Conservation (phyloP, 2,329 filamentous ascomycete species). For the Alternaria sp. region DNA sequence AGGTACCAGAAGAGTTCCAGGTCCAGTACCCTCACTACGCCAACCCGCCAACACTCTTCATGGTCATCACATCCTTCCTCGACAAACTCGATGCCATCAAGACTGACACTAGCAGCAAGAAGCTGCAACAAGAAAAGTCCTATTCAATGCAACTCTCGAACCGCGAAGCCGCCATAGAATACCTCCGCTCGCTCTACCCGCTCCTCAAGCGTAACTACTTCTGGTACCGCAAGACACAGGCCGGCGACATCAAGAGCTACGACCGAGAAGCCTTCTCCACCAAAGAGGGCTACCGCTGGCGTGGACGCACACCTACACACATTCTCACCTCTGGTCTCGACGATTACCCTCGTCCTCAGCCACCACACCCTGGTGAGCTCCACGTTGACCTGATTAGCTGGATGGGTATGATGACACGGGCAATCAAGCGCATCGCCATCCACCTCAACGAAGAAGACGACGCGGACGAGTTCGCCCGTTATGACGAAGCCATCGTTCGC, state of each 20-base stretch:
- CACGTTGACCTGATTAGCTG: conserved; percentile 94
- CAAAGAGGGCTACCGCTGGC: conserved; percentile 96
- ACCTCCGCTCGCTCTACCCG: conserved; percentile 81
- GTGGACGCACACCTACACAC: conserved; percentile 84
- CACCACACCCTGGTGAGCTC: conserved; percentile 93
- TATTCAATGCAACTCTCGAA: conserved; percentile 73
- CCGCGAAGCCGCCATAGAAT: conserved; percentile 71
- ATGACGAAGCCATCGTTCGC: conserved; percentile 77
- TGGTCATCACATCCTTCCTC: conserved; percentile 84
- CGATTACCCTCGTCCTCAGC: conserved; percentile 92
- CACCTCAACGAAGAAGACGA: conserved; percentile 81
- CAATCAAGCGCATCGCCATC: conserved; percentile 80
- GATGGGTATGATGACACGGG: conserved; percentile 95
- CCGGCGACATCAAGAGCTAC: conserved; percentile 88
- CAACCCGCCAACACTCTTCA: conserved; percentile 93
- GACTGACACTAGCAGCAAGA: conserved; percentile 45
- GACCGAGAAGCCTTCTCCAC: conserved; percentile 86
- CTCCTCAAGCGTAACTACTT: conserved; percentile 87
- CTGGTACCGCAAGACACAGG: conserved; percentile 94
- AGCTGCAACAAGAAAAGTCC: conserved; percentile 50
- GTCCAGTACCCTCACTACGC: conserved; percentile 97
- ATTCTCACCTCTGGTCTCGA: conserved; percentile 93
- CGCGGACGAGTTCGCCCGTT: conserved; percentile 72
- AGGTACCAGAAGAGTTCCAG: conserved; percentile 92
- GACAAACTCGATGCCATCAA: conserved; percentile 71